Evolutionary conservation across 2,329 filamentous ascomycete genomes (phyloP), one percentile per base, ranked within the genome.

Genomic region (Alternaria arborescens): DNA sequence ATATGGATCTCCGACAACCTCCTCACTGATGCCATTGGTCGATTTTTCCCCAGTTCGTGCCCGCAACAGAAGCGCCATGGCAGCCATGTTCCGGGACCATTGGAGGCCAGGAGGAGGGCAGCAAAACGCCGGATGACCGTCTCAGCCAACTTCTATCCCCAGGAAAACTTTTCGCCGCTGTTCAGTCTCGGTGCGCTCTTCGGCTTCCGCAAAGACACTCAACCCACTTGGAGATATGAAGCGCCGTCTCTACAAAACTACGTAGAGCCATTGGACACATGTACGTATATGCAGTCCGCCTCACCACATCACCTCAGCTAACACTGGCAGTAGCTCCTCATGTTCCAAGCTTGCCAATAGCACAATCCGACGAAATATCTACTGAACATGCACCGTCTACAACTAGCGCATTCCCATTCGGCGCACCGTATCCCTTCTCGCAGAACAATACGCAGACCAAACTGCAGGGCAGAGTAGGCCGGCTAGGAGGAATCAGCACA

Each of bases 1-100:
- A 71, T 88, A 66, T 90, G 88, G 86, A 82, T 90, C 63, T 83
- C 84, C 30, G 88, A 91, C 67, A 81, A 85, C 46, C 67, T 85
- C 24, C 81, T 90, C 14, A 75, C 79, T 24, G 76, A 78, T 53
- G 83, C 84, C 3, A 86, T 88, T 66, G 66, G 77, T 62, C 81
- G 82, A 24, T 87, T 87, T 75, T 78, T 81, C 54, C 82, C 80
- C 44, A 82, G 80, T 61, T 77, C 77, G 59, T 80, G 78, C 64
- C 72, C 77, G 41, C 81, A 82, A 60, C 80, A 82, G 65, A 76
- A 77, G 70, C 83, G 87, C 64, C 80, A 87, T 83, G 86, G 85
- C 66, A 88, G 87, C 79, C 82, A 82, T 65, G 84, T 88, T 3
- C 87, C 87, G 11, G 87, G 87, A 3, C 87, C 87, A 70, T 79